Conservation (phyloP, 139 green algal genomes). For the Gonium pectorale region DNA sequence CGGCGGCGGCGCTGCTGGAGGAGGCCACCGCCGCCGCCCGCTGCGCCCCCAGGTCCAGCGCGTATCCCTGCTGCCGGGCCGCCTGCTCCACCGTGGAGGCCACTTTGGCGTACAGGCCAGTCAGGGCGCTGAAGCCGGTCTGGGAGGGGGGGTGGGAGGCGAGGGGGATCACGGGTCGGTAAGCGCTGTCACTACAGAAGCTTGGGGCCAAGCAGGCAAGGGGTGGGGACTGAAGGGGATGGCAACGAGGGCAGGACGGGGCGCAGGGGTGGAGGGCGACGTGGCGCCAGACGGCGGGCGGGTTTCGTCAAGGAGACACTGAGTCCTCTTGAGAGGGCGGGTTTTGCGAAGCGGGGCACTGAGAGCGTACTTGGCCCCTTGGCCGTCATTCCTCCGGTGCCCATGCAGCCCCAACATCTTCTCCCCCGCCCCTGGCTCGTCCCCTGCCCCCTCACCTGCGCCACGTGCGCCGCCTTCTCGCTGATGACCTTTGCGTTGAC, state of each 20-base stretch:
- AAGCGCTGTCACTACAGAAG: not conserved
- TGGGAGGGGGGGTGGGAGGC: not conserved
- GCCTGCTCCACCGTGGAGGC: constrained; percentile 66
- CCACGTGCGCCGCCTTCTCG: constrained; percentile 57
- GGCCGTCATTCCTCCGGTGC: not conserved
- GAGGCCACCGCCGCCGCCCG: constrained; percentile 20
- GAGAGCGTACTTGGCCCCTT: too few species aligned
- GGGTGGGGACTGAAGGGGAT: too few species aligned
- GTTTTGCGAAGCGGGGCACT: too few species aligned
- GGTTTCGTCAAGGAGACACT: too few species aligned
- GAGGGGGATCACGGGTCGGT: not conserved
- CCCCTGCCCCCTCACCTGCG: constrained; percentile 46
- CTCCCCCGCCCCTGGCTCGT: too few species aligned
- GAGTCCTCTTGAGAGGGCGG: too few species aligned
- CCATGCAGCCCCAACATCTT: not conserved
- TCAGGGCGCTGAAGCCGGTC: constrained; percentile 62
- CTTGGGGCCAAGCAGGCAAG: too few species aligned
- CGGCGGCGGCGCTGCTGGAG: too few species aligned
- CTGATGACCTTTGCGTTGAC: constrained; percentile 51
- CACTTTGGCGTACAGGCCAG: constrained; percentile 65
- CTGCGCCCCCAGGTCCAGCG: constrained; percentile 65
- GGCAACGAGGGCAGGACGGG: too few species aligned
- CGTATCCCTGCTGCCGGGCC: constrained; percentile 65
- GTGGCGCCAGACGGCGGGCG: too few species aligned
- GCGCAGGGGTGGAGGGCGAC: too few species aligned